Percentiles rank a stretch among this genome's conserved stretches.
Evolutionary conservation across 352 stramenopile species (phyloP).

Genomic region (Elongisporangium anandrum): DNA sequence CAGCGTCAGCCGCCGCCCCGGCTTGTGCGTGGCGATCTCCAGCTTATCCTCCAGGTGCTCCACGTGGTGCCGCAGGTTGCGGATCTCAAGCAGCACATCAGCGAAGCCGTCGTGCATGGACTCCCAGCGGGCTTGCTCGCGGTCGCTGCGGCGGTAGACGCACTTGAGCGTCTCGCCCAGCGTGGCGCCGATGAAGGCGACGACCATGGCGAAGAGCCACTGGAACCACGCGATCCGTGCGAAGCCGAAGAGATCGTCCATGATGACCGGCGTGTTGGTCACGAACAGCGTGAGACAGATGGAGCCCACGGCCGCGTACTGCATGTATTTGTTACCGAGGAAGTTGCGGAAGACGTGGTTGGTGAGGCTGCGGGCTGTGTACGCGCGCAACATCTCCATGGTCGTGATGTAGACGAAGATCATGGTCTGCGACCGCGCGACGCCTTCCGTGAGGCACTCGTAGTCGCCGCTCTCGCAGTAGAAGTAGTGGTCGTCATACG

Average conservation of each 20-base stretch:
- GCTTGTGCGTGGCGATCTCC: constrained; percentile 32
- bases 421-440: constrained; percentile 40
- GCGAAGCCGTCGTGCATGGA: constrained; percentile 33
- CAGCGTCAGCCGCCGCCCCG: constrained; percentile 24
- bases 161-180: constrained; percentile 38
- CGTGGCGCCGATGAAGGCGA: constrained; percentile 23
- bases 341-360: constrained; percentile 33
- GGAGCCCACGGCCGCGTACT: constrained; percentile 30
- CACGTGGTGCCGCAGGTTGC: constrained; percentile 41
- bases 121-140: constrained; percentile 17
- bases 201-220: constrained; percentile 32
- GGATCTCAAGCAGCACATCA: constrained; percentile 33
- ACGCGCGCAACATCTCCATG: constrained; percentile 43
- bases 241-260: constrained; percentile 37
- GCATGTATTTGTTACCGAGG: constrained; percentile 38
- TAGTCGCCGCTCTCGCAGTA: constrained; percentile 22
- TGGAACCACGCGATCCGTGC: constrained; percentile 36
- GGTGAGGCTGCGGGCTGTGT: constrained; percentile 42
- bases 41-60: constrained; percentile 47
- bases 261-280: constrained; percentile 27
- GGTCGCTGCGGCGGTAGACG: constrained; percentile 30
- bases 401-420: constrained; percentile 44
- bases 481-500: constrained; percentile 13
- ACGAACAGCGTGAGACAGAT: constrained; percentile 31
- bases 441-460: constrained; percentile 32